Base-by-base conservation (phyloP, 208 protist species). In the Crithidia expoeki region DNA sequence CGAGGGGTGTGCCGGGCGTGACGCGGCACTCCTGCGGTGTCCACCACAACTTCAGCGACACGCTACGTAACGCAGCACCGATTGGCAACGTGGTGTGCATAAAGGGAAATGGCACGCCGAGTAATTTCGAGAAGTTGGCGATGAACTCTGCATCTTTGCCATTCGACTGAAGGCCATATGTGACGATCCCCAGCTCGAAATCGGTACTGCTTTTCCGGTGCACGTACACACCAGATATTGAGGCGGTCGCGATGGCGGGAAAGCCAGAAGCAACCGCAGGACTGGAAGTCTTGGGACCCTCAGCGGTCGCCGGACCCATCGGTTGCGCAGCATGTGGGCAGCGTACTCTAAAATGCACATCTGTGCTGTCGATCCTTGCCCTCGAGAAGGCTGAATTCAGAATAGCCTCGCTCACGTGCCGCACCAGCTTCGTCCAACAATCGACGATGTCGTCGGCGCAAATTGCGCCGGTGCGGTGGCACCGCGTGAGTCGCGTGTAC, bases 1-100 rank as follows among this genome's bases (percentile, higher is more conserved):
- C 81, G 55, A 94, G 75, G 0, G 52, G 44, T 11, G 68, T 68
- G 40, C 64, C 52, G 17, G 89, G 85, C 36, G 67, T 81, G 28
- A 94, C 79, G 36, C 89, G 83, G 2, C 53, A 42, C 9, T 47
- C 52, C 25, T 80, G 71, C 23, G 85, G 85, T 21, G 74, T 72
- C 89, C 89, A 94, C 84, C 84, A 86, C 30, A 92, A 12, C 19
- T 74, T 64, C 23, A 94, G 50, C 46, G 68, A 72, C 55, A 74
- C 71, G 4, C 53, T 19, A 32, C 89, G 89, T 25, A 84, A 74
- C 9, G 68, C 65, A 0, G 76, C 74, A 32, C 85, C 76, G 68
- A 94, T 68, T 27, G 85, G 82, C 32, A 94, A 58, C 46, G 50
- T 38, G 17, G 66, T 61, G 34, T 74, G 49, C 17, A 30, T 14